These are phyloP conservation scores for Pisolithus sp. DNA, from an alignment of 768 basidiomycete genomes.

Conservation along the genomic window DNA sequence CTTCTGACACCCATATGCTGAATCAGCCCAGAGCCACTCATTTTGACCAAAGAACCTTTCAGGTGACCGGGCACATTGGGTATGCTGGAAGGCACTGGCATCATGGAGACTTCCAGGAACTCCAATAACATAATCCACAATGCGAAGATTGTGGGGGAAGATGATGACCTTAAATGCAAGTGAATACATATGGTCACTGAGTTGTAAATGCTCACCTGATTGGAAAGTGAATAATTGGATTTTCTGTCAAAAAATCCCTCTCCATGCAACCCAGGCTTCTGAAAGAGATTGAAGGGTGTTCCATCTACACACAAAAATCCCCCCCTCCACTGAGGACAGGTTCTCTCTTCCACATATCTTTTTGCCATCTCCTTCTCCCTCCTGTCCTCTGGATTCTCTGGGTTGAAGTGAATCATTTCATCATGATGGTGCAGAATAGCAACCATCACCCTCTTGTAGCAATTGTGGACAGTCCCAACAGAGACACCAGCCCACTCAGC, in stretches of 20 bases:
- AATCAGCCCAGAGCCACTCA: conserved; percentile 11
- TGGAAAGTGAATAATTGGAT: conserved; percentile 13
- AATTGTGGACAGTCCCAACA: conserved; percentile 5
- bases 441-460: conserved; percentile 3
- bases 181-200: not conserved
- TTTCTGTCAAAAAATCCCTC: conserved; percentile 15
- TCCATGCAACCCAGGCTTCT: conserved; percentile 7
- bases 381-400: not conserved
- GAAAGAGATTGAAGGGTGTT: not conserved
- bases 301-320: conserved; percentile 6
- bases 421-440: conserved; percentile 3
- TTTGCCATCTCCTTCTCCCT: conserved; percentile 1
- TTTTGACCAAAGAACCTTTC: conserved; percentile 2
- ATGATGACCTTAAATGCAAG: conserved; percentile 2
- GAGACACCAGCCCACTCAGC: conserved; percentile 3
- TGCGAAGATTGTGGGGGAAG: conserved; percentile 7
- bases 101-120: conserved; percentile 10
- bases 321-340: not conserved
- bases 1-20: conserved; percentile 1
- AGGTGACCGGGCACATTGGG: not conserved
- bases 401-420: conserved; percentile 1
- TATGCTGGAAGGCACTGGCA: not conserved
- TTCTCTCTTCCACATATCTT: not conserved
- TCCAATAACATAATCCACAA: conserved; percentile 8
- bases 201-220: conserved; percentile 7